Evolutionary conservation across 1,284 basidiomycete species (phyloP).

Genomic region (Fomitopsis pinicola): DNA sequence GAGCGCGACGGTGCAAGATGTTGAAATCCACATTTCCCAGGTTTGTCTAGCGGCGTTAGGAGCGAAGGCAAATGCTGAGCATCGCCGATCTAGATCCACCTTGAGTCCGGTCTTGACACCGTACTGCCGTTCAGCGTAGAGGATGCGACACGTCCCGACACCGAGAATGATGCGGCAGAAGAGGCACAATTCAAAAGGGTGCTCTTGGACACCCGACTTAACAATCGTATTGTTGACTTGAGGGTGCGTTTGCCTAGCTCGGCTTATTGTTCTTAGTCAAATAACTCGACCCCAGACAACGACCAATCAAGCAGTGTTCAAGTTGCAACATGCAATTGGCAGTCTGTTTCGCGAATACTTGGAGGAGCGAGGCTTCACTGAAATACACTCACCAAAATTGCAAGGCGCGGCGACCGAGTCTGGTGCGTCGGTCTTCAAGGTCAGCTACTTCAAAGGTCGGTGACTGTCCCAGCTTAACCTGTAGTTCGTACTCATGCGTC

Average conservation of each 20-base stretch:
- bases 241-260: conserved; percentile 53
- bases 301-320: conserved; percentile 97
- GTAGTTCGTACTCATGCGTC: neutral
- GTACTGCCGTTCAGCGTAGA: conserved; percentile 90
- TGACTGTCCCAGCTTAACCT: neutral
- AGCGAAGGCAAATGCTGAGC: neutral
- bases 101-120: conserved; percentile 74
- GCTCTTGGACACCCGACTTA: conserved; percentile 88
- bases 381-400: conserved; percentile 98
- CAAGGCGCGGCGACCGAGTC: conserved; percentile 97
- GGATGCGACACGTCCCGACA: conserved; percentile 86
- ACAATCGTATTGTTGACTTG: conserved; percentile 94
- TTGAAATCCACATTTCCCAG: conserved; percentile 85
- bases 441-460: conserved; percentile 94
- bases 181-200: conserved; percentile 74
- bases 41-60: conserved; percentile 34
- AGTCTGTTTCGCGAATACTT: conserved; percentile 89
- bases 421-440: conserved; percentile 97
- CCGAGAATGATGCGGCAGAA: conserved; percentile 58
- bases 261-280: neutral
- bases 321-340: conserved; percentile 84
- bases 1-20: conserved; percentile 84
- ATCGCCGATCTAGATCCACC: conserved; percentile 57
- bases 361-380: conserved; percentile 74
- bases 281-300: conserved; percentile 57